Evolutionary conservation across 2,329 filamentous ascomycete species (phyloP), one percentile per base, ranked within the genome.

Genomic region (Fusarium caatingaense): DNA sequence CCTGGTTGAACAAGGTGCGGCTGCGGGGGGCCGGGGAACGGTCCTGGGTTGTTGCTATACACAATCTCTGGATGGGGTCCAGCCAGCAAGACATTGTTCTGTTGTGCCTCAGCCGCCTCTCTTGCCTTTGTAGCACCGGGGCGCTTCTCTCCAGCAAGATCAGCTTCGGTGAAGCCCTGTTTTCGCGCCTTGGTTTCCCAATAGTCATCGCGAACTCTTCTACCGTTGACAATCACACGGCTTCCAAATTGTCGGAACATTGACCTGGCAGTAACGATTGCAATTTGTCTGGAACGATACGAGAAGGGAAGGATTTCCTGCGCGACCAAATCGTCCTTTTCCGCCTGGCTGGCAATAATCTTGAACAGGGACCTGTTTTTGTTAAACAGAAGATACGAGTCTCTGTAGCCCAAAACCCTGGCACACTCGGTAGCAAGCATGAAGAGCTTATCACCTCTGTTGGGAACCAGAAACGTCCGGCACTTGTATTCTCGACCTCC

Each of bases 241-340:
- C 94, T 98, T 50, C 96, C 96, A 80, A 99, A 99, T 79, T 99
- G 96, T 45, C 96, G 91, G 81, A 98, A 99, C 96, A 99, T 99
- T 74, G 95, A 98, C 70, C 93, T 90, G 30, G 96, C 96, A 1
- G 96, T 98, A 45, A 99, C 96, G 68, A 99, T 98, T 54, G 96
- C 96, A 73, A 99, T 99, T 81, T 99, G 96, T 53, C 96, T 90
- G n/a, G 96, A 99, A 46, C 96, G 90, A 79, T 99, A 99, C 6
- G 95, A 98, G 80, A 98, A 99, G 0, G 96, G 96, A 21, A 99
- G 84, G 61, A 98, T 97, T 76, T 98, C 96, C 82, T 98, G 94
- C 69, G 91, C 87, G 50, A 99, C 97, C 18, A 99, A 85, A 76
- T 98, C 94, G 79, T 99, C 96, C 85, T 99, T 99, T 79, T 99